Percentiles rank a stretch among this genome's conserved stretches.
These are phyloP conservation scores for Apophysomyces variabilis DNA, from an alignment of 371 early-diverging fungal species.

Conservation along the genomic window DNA sequence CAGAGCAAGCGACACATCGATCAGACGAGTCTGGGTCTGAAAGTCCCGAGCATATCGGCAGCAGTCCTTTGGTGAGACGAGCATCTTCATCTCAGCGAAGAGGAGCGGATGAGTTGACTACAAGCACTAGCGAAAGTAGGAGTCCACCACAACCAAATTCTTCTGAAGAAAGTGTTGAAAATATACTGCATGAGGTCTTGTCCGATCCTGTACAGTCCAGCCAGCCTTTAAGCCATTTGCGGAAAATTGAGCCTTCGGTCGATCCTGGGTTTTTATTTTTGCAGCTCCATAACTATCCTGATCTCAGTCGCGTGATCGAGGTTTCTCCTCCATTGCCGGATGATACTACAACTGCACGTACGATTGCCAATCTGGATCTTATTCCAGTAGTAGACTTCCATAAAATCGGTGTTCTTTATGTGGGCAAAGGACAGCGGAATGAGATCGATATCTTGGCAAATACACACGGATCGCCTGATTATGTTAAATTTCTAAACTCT, in stretches of 20 bases:
- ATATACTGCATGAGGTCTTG: slow-evolving; percentile 31
- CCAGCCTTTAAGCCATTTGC: slow-evolving; percentile 19
- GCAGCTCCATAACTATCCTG: slow-evolving; percentile 76
- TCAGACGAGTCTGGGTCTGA: neutral
- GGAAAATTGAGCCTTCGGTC: slow-evolving; percentile 55
- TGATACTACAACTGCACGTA: slow-evolving; percentile 77
- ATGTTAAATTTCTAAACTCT: slow-evolving; percentile 79
- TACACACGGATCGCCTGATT: slow-evolving; percentile 82
- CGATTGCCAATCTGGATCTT: slow-evolving; percentile 82
- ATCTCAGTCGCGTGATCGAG: slow-evolving; percentile 58
- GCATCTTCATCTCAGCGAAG: neutral
- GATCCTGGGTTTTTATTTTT: slow-evolving; percentile 70
- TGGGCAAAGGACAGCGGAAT: slow-evolving; percentile 80
- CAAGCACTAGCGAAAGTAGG: neutral
- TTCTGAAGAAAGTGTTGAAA: slow-evolving; percentile 15
- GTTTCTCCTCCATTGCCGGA: slow-evolving; percentile 71
- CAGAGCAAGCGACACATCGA: slow-evolving; percentile 13
- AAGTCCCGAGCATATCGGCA: neutral
- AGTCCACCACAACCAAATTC: slow-evolving; percentile 4
- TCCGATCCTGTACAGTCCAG: slow-evolving; percentile 26
- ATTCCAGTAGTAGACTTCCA: slow-evolving; percentile 93
- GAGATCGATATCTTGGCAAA: slow-evolving; percentile 89
- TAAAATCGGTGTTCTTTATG: slow-evolving; percentile 94
- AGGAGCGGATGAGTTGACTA: neutral
- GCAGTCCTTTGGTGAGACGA: neutral